phyloP scores from a whole-genome alignment of 768 basidiomycete genomes.

The Leccinum subtestaceum region DNA sequence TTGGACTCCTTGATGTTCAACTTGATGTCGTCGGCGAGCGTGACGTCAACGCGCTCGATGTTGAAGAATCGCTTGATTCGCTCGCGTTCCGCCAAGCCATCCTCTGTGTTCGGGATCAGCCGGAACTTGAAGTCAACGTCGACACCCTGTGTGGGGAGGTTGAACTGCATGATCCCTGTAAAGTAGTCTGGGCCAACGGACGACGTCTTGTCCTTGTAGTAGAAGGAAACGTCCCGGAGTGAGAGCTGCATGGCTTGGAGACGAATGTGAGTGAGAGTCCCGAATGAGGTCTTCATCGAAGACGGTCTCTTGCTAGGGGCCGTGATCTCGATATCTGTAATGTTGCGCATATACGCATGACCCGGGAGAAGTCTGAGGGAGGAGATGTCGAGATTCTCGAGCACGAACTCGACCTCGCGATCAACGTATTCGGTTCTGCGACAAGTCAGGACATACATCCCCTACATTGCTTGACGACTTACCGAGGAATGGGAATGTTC shows the following conservation, averaged over 20 bases:
- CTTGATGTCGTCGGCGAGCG: conserved; percentile 54
- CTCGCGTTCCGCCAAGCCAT: conserved; percentile 44
- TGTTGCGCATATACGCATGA: conserved; percentile 68
- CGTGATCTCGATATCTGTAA: conserved; percentile 59
- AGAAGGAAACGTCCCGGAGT: conserved; percentile 70
- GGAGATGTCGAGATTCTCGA: conserved; percentile 72
- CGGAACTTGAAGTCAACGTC: conserved; percentile 67
- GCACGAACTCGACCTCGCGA: conserved; percentile 63
- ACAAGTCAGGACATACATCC: background rate
- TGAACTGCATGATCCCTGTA: conserved; percentile 60
- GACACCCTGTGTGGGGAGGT: conserved; percentile 62
- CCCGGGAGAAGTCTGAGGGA: conserved; percentile 66
- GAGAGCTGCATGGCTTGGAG: conserved; percentile 62
- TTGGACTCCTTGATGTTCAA: conserved; percentile 59
- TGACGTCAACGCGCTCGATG: conserved; percentile 53
- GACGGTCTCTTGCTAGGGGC: conserved; percentile 35
- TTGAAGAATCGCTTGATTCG: conserved; percentile 49
- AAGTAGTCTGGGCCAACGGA: conserved; percentile 53
- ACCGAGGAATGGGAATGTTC: conserved; percentile 71
- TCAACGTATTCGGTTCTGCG: conserved; percentile 70
- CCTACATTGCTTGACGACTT: conserved; percentile 7
- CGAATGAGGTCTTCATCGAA: conserved; percentile 47
- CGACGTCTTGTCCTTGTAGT: conserved; percentile 61
- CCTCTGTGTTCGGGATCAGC: conserved; percentile 50
- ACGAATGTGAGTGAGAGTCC: conserved; percentile 63